phyloP scores from a whole-genome alignment of 108 stramenopile species.

The Discostella stelligeroides region DNA sequence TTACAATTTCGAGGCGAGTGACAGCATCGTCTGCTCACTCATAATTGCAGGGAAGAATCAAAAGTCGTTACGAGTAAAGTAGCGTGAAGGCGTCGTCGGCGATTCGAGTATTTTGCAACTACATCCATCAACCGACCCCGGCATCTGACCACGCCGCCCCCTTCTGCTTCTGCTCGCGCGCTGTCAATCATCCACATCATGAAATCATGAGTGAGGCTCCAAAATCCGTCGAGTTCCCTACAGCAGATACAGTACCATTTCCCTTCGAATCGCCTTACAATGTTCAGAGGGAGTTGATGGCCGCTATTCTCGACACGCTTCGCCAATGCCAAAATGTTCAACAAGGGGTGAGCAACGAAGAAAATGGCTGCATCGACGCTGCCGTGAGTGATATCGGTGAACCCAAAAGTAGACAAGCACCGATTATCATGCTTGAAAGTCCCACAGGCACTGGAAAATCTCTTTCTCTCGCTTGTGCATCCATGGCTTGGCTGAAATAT shows the following conservation, averaged over 20 bases:
- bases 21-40: no score
- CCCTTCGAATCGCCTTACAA: slow-evolving; percentile 73
- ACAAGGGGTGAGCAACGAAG: slow-evolving; percentile 12
- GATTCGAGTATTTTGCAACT: no score
- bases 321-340: slow-evolving; percentile 14
- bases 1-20: no score
- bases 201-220: slow-evolving; percentile 2
- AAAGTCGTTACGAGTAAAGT: no score
- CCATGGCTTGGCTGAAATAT: slow-evolving; percentile 78
- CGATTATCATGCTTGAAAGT: slow-evolving; percentile 74
- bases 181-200: no score
- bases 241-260: slow-evolving; percentile 66
- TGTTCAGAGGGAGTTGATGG: slow-evolving; percentile 80
- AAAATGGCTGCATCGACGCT: background rate
- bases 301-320: slow-evolving; percentile 62
- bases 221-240: slow-evolving; percentile 38
- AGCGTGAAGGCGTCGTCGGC: no score
- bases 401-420: slow-evolving; percentile 25
- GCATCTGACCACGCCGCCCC: no score
- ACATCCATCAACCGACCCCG: no score
- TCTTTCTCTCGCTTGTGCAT: slow-evolving; percentile 75
- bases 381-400: background rate
- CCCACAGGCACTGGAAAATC: slow-evolving; percentile 88
- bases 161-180: no score
- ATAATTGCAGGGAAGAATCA: no score